phyloP scores from a whole-genome alignment of 805 yeast species.

The Candida qinlingensis region DNA sequence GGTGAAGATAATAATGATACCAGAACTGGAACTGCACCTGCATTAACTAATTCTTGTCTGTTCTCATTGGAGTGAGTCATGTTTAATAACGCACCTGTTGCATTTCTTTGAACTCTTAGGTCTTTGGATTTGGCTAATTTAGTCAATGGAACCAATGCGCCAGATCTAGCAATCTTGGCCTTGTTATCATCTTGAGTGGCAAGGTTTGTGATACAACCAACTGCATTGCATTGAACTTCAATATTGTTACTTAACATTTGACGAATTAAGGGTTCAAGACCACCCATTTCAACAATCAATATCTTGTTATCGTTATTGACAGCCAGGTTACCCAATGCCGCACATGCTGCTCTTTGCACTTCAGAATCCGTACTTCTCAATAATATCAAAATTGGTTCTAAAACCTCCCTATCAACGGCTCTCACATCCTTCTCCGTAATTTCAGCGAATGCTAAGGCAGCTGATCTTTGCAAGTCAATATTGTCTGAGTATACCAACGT shows the following conservation, averaged over 20 bases:
- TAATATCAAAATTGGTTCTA: slow-evolving; percentile 87
- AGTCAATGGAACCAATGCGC: slow-evolving; percentile 91
- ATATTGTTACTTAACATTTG: slow-evolving; percentile 97
- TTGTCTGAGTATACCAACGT: slow-evolving; percentile 94
- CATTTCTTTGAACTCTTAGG: slow-evolving; percentile 94
- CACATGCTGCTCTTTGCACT: slow-evolving; percentile 98
- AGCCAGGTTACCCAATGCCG: slow-evolving; percentile 96
- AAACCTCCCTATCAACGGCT: slow-evolving; percentile 82
- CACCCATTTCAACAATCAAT: slow-evolving; percentile 96
- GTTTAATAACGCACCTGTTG: slow-evolving; percentile 95
- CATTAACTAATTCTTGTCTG: slow-evolving; percentile 92
- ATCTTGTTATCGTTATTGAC: slow-evolving; percentile 93
- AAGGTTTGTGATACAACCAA: slow-evolving; percentile 95
- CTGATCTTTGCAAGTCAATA: slow-evolving; percentile 90
- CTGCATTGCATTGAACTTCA: slow-evolving; percentile 98
- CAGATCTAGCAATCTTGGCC: slow-evolving; percentile 91
- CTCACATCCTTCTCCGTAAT: slow-evolving; percentile 94
- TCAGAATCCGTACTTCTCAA: slow-evolving; percentile 86
- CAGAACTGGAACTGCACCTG: slow-evolving; percentile 96
- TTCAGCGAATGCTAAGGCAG: slow-evolving; percentile 97
- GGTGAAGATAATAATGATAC: slow-evolving; percentile 79
- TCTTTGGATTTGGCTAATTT: slow-evolving; percentile 92
- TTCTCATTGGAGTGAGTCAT: slow-evolving; percentile 98
- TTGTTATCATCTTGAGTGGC: slow-evolving; percentile 98
- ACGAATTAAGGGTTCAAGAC: slow-evolving; percentile 89